Conservation (phyloP, 139 green algal genomes). For the Coelastrella sp. region DNA sequence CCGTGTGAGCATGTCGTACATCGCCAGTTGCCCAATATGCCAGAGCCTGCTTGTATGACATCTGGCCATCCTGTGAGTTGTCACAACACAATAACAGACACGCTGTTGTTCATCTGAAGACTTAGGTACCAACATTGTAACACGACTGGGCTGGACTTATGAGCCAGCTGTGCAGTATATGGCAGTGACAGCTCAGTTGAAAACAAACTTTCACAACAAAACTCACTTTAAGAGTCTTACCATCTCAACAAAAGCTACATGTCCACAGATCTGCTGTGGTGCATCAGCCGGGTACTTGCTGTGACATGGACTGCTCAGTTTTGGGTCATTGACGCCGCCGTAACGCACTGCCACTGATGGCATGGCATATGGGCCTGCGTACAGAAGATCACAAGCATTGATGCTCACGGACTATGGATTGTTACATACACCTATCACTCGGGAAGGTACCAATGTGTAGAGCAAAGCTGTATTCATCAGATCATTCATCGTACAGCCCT, state of each 20-base stretch:
- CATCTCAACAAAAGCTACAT: slow-evolving; percentile 28
- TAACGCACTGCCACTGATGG: neutral
- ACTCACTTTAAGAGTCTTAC: neutral
- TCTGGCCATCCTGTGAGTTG: neutral
- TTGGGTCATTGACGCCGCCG: neutral
- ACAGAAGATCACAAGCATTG: neutral
- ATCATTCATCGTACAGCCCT: no score
- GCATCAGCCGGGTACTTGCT: neutral
- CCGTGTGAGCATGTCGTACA: neutral
- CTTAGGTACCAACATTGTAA: no score
- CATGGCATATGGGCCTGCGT: neutral
- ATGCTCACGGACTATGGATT: no score
- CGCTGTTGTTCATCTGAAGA: neutral
- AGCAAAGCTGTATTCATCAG: no score
- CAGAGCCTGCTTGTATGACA: slow-evolving; percentile 9
- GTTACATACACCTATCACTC: no score
- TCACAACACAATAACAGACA: neutral
- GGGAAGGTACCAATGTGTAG: no score
- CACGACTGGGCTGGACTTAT: no score
- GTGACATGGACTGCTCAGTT: neutral
- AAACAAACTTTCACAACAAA: no score
- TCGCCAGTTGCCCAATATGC: neutral
- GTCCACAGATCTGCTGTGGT: slow-evolving; percentile 18
- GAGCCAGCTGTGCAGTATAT: no score
- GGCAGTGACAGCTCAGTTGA: no score